Base-by-base conservation (phyloP, 768 basidiomycete genomes). In the Leccinum rimulosum region DNA sequence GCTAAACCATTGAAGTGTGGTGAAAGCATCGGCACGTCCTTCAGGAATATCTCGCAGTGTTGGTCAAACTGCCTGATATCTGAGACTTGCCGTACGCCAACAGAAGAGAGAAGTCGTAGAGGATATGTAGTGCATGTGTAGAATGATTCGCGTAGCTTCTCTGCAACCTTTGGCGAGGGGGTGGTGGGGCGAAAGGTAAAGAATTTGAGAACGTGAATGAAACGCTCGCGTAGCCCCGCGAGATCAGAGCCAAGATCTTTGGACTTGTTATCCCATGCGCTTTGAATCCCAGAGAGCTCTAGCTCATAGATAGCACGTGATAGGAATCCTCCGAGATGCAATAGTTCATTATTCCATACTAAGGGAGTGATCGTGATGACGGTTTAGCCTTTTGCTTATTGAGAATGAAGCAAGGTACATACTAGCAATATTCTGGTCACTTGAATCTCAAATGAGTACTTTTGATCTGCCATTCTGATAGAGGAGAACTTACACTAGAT, bases 141-240 rank as follows among this genome's bases (percentile, higher is more conserved):
- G 75, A 97, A 97, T 2, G 88, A 84, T 1, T 78, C 73, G 67
- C 91, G 86, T 55, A 95, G 80, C n/a, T 82, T 71, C 14, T 72
- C 74, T 0, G 91, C 85, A 22, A 97, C 91, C 40, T 88, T 82
- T 1, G 2, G 45, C 5, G 45, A 91, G 1, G 95, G 95, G 0
- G 94, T 94, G 49, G 62, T 60, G 31, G 28, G n/a, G 15, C 36
- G 17, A n/a, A 63, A 53, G 2, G 56, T 35, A 36, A 63, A 63
- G 54, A 63, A 63, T 36, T 57, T 52, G 38, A 63, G 54, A 14
- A 63, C 19, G 7, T 60, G 53, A 3, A 55, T 27, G 31, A 55
- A 55, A 7, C 22, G 54, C 14, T 6, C 19, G 15, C 3, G 33
- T 19, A 38, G 33, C 45, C 1, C 2, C 0, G 15, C 14, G 17